Base-by-base conservation (phyloP, 2,329 filamentous ascomycete genomes). In the Trichocomaceae sp. region DNA sequence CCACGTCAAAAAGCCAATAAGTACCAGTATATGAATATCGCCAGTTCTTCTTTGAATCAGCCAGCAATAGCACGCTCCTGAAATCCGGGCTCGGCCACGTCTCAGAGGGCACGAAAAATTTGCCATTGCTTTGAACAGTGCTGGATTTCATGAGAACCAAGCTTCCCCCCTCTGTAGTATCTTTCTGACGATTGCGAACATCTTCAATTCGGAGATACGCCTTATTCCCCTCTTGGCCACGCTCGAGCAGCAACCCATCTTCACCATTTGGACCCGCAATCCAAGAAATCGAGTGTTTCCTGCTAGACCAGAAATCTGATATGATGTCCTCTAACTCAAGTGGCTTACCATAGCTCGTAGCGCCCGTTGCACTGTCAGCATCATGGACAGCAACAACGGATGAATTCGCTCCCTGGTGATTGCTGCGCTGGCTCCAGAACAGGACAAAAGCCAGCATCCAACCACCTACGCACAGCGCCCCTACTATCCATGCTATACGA, bases 1-100 rank as follows among this genome's bases (percentile, higher is more conserved):
- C 83, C 23, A 99, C 93, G 66, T 99, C 88, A 61, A 96, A 87
- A 57, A 99, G 84, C 83, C 88, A 99, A 75, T 96, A 99, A 23
- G 81, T 77, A 0, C 86, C 92, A 9, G 85, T 90, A 65, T 83
- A 91, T 0, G 92, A 97, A 70, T 97, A 87, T 61, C 93, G 84
- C 87, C 90, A 99, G 63, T 93, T 90, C 63, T 82, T 83, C 69
- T 88, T 73, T 20, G 76, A 68, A 51, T 90, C 77, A 8, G 90
- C 89, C 49, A 84, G 80, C n/a, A 96, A 75, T 50, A 99, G 79
- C 2, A 99, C 90, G 68, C 88, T 92, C 64, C 85, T 89, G 69
- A 96, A 78, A 68, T 97, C 83, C 26, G 84, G 83, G 66, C 90
- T 96, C 2, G 93, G 90, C 77, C 82, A 85, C 2, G 84, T 81